Evolutionary conservation across 75 land plant genomes (phyloP).

Genomic region (Pinus albicaulis): DNA sequence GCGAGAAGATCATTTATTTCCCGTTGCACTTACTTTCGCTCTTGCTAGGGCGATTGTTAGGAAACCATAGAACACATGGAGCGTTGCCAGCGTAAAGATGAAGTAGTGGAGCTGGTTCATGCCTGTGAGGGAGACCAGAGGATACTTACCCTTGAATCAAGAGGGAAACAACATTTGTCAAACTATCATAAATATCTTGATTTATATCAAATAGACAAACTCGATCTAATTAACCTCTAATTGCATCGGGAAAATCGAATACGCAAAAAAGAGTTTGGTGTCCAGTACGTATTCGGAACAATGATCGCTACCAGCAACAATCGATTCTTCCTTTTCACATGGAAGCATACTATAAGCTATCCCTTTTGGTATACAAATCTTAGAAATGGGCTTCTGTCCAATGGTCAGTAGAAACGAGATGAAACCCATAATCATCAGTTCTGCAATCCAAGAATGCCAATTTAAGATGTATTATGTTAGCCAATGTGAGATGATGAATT

Average conservation of each 20-base stretch:
- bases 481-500: background rate
- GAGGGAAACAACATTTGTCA: background rate
- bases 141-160: constrained; percentile 30
- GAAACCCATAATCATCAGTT: constrained; percentile 84
- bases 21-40: constrained; percentile 25
- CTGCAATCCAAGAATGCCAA: constrained; percentile 31
- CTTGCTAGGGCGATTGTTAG: constrained; percentile 41
- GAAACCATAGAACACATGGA: constrained; percentile 42
- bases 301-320: background rate
- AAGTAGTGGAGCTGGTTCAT: constrained; percentile 55
- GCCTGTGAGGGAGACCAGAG: constrained; percentile 36
- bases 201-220: background rate
- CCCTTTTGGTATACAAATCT: background rate
- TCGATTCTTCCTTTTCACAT: background rate
- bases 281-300: background rate
- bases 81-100: constrained; percentile 44
- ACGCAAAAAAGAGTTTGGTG: background rate
- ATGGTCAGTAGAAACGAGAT: constrained; percentile 39
- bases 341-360: background rate
- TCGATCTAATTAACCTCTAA: background rate
- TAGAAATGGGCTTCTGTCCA: background rate
- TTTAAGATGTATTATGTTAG: background rate
- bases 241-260: background rate
- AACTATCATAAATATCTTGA: background rate
- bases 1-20: background rate